A percentile compares a stretch with the other conserved stretches of the same genome.
These are phyloP conservation scores for Pseudogymnoascus sp. DNA, from an alignment of 2,329 filamentous ascomycete genomes.

Conservation along the genomic window DNA sequence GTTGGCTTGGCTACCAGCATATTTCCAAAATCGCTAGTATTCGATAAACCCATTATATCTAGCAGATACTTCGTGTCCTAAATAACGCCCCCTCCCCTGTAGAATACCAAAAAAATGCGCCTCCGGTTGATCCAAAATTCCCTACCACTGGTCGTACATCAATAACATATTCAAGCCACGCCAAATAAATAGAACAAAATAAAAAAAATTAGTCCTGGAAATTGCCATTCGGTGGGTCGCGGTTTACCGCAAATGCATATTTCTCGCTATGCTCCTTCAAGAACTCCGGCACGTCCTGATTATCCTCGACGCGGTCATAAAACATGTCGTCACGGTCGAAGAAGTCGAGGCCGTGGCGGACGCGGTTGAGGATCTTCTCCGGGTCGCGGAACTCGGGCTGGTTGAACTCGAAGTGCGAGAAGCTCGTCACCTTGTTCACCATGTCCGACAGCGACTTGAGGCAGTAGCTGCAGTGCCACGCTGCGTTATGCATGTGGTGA, in stretches of 20 bases:
- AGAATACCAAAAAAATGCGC: not conserved
- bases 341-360: conserved; percentile 36
- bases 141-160: not conserved
- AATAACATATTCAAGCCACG: not conserved
- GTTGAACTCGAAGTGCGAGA: conserved; percentile 35
- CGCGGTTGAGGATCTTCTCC: conserved; percentile 33
- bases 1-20: not conserved
- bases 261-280: conserved; percentile 25
- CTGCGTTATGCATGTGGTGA: conserved; percentile 30
- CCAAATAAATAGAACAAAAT: not conserved
- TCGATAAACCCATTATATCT: not conserved
- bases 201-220: conserved; percentile 19
- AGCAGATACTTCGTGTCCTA: not conserved
- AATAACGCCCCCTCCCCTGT: not conserved
- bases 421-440: conserved; percentile 34
- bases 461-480: conserved; percentile 40
- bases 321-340: conserved; percentile 31
- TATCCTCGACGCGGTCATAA: conserved; percentile 32
- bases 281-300: conserved; percentile 36
- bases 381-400: conserved; percentile 33
- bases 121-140: not conserved
- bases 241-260: conserved; percentile 22
- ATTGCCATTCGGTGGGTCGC: conserved; percentile 20
- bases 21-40: not conserved
- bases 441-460: conserved; percentile 36